Percentiles rank a stretch among this genome's conserved stretches.
These are phyloP conservation scores for Glycine tomentella DNA, from an alignment of 306 rosid genomes.

Conservation along the genomic window DNA sequence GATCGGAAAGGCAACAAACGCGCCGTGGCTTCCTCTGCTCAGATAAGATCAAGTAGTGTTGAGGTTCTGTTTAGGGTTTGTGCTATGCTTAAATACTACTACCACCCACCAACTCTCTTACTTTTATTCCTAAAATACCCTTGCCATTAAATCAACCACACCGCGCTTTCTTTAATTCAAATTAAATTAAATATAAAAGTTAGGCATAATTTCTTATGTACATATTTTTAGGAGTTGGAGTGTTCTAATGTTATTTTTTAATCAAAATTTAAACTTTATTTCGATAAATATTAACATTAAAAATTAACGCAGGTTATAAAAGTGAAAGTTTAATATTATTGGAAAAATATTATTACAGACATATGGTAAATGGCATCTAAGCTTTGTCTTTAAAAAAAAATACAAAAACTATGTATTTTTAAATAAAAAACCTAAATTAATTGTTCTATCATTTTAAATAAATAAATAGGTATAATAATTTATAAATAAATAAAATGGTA, in stretches of 20 bases:
- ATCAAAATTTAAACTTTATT: neutral
- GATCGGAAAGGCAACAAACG: neutral
- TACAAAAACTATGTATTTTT: too few relatives aligned
- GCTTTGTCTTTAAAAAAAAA: too few relatives aligned
- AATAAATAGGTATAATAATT: too few relatives aligned
- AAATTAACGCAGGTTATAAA: neutral
- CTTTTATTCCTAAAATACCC: conserved; percentile 35
- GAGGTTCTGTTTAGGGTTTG: conserved; percentile 1
- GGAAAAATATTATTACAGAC: neutral
- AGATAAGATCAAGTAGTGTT: conserved; percentile 62
- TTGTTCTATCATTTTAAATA: too few relatives aligned
- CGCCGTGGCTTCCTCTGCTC: conserved; percentile 48
- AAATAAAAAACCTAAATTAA: too few relatives aligned
- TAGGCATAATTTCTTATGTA: neutral
- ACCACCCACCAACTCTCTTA: neutral
- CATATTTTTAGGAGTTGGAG: neutral
- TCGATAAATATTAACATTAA: neutral
- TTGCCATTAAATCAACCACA: too few relatives aligned
- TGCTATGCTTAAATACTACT: neutral
- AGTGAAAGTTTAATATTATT: neutral
- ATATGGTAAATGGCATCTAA: too few relatives aligned
- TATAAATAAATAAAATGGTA: too few relatives aligned
- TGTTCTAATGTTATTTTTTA: neutral
- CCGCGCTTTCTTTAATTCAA: too few relatives aligned
- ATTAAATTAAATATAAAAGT: too few relatives aligned